Evolutionary conservation across 441 rosid species (phyloP), one percentile per base, ranked within the genome.

Genomic region (Erysimum cheiri): DNA sequence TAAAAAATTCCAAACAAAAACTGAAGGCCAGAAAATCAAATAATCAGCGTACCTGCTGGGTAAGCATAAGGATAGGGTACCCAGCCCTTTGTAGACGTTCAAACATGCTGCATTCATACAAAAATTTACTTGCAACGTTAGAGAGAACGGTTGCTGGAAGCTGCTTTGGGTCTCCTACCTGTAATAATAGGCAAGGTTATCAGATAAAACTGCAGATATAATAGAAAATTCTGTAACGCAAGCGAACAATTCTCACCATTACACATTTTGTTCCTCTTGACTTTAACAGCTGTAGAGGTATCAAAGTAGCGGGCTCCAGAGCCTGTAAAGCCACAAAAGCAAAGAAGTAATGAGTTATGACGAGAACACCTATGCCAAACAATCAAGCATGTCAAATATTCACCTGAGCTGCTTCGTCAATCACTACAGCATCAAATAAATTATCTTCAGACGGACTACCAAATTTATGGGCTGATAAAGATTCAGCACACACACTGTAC

Each of bases 91-190:
- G 99, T 66, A 96, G 76, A 47, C 99, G 98, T 84, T 96, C 99
- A 82, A 96, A 96, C 99, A 96, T 96, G 86, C 99, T 96, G 85
- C 99, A 96, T 43, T 89, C 88, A 56, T 82, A 96, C 53, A 83
- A 79, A 78, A 81, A 91, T 81, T 93, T 93, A 87, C 99, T 91
- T n/a, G 98, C 99, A 74, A 87, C 73, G 70, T 84, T 89, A 13
- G 99, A 96, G 64, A 96, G 96, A 70, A 96, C 99, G 4, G 99
- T 96, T 26, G 98, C 98, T 55, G 99, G 99, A 77, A 96, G 99
- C 78, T 96, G 98, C 84, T 91, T 96, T 48, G 99, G 98, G 75
- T 96, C 99, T 60, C 99, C 99, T 81, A 93, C 99, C 99, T 96
- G 71, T 13, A 64, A 76, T 62, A 69, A 67, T 24, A 70, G 8